phyloP scores from a whole-genome alignment of 495 filamentous ascomycete genomes.

The Parathielavia hyrcaniae region DNA sequence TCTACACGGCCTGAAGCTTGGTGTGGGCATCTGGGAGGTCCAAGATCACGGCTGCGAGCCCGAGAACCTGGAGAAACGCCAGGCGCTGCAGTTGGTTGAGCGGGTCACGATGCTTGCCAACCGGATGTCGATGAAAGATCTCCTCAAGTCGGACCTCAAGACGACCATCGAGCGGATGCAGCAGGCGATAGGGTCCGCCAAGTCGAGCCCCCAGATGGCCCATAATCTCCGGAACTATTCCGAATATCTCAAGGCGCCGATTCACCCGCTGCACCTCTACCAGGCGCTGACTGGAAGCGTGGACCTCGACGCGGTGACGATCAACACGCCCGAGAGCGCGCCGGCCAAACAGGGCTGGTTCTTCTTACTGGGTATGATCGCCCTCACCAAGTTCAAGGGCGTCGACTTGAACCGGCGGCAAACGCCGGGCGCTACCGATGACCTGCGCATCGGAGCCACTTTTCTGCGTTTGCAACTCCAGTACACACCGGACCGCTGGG shows the following conservation, averaged over 20 bases:
- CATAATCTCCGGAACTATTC: constrained; percentile 71
- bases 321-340: constrained; percentile 44
- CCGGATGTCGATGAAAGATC: constrained; percentile 81
- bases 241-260: constrained; percentile 67
- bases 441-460: constrained; percentile 73
- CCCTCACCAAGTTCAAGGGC: constrained; percentile 79
- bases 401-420: constrained; percentile 65
- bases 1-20: constrained; percentile 75
- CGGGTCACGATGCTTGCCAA: constrained; percentile 73
- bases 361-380: constrained; percentile 81
- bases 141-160: constrained; percentile 84
- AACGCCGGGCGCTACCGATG: constrained; percentile 69
- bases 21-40: constrained; percentile 57
- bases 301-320: constrained; percentile 49
- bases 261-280: constrained; percentile 77
- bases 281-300: constrained; percentile 70
- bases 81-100: constrained; percentile 71
- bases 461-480: constrained; percentile 84
- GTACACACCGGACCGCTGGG: constrained; percentile 79
- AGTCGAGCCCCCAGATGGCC: constrained; percentile 59
- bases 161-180: constrained; percentile 87
- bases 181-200: constrained; percentile 51
- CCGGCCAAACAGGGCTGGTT: constrained; percentile 86
- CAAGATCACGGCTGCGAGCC: constrained; percentile 68
- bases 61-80: constrained; percentile 68